phyloP scores from a whole-genome alignment of 495 filamentous ascomycete species.

The Lasiosphaeriaceae sp. region DNA sequence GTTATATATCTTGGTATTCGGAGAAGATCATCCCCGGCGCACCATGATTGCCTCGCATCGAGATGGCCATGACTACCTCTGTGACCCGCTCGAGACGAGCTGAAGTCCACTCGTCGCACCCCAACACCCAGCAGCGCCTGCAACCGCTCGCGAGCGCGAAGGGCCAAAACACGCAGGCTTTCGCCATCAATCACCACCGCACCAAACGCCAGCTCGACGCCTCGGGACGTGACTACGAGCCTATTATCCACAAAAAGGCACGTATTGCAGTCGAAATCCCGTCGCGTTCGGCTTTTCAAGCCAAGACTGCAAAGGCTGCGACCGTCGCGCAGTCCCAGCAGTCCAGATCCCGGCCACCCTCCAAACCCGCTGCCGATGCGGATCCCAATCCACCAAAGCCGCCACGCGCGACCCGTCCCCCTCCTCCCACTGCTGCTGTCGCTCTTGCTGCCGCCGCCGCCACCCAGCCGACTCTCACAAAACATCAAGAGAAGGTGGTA shows the following conservation, averaged over 20 bases:
- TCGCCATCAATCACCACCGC: slow-evolving; percentile 14
- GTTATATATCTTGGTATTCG: not conserved
- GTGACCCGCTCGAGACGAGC: slow-evolving; percentile 35
- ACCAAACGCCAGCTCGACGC: slow-evolving; percentile 24
- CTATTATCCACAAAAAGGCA: slow-evolving; percentile 16
- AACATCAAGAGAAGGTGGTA: slow-evolving; percentile 44
- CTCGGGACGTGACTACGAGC: slow-evolving; percentile 13
- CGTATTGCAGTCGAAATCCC: slow-evolving; percentile 42
- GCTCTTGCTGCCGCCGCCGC: slow-evolving; percentile 24
- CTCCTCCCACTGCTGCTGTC: slow-evolving; percentile 20
- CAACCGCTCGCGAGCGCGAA: slow-evolving; percentile 16
- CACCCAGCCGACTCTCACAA: slow-evolving; percentile 28
- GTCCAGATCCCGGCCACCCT: slow-evolving; percentile 3
- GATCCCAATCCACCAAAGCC: slow-evolving; percentile 25
- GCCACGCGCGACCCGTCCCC: slow-evolving; percentile 13
- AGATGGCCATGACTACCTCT: slow-evolving; percentile 33
- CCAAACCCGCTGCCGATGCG: slow-evolving; percentile 23
- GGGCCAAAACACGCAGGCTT: slow-evolving; percentile 9
- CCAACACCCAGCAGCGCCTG: slow-evolving; percentile 15
- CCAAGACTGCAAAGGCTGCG: slow-evolving; percentile 20
- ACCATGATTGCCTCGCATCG: slow-evolving; percentile 17
- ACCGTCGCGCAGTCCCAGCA: slow-evolving; percentile 34
- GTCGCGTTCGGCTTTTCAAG: slow-evolving; percentile 24
- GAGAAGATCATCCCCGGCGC: slow-evolving; percentile 1
- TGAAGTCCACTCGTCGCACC: slow-evolving; percentile 25